Evolutionary conservation across 2,329 filamentous ascomycete species (phyloP).

Genomic region (Aplosporella prunicola): DNA sequence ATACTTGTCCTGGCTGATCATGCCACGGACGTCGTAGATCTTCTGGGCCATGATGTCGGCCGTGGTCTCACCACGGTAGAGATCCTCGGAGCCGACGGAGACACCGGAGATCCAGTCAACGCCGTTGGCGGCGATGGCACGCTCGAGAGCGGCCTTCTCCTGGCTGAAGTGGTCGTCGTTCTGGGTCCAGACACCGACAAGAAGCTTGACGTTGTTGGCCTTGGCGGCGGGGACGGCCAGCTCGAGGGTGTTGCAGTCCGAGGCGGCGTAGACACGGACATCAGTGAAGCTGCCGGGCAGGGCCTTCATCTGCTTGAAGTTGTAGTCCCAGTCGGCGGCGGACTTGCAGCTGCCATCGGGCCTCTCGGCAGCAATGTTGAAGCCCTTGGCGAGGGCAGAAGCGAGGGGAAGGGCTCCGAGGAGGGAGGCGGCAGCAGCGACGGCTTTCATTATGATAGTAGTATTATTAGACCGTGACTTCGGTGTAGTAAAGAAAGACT

Average conservation of each 20-base stretch:
- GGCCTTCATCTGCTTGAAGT: slow-evolving; percentile 18
- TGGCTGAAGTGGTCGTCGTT: slow-evolving; percentile 23
- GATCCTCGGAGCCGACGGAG: slow-evolving; percentile 29
- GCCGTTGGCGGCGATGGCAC: slow-evolving; percentile 25
- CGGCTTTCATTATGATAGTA: slow-evolving; percentile 10
- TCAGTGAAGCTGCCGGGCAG: slow-evolving; percentile 21
- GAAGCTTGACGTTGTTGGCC: slow-evolving; percentile 25
- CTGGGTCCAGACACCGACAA: slow-evolving; percentile 28
- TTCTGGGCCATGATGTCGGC: slow-evolving; percentile 11
- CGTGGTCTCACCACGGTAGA: slow-evolving; percentile 50
- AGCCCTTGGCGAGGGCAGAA: slow-evolving; percentile 23
- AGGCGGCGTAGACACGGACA: slow-evolving; percentile 20
- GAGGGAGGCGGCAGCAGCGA: slow-evolving; percentile 2
- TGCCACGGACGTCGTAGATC: slow-evolving; percentile 24
- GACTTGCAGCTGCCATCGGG: slow-evolving; percentile 20
- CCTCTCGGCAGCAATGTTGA: slow-evolving; percentile 21
- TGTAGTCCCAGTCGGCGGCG: slow-evolving; percentile 20
- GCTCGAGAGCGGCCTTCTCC: slow-evolving; percentile 24
- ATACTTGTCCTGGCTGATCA: slow-evolving; percentile 13
- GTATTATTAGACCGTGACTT: slow-evolving; percentile 8
- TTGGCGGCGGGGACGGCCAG: slow-evolving; percentile 26
- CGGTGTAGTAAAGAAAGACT: slow-evolving; percentile 6
- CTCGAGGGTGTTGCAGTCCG: slow-evolving; percentile 17
- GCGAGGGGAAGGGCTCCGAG: slow-evolving; percentile 21
- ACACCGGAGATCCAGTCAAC: slow-evolving; percentile 26